These are phyloP conservation scores for Hylodesmum podocarpum DNA, from an alignment of 306 rosid genomes.

Conservation along the genomic window DNA sequence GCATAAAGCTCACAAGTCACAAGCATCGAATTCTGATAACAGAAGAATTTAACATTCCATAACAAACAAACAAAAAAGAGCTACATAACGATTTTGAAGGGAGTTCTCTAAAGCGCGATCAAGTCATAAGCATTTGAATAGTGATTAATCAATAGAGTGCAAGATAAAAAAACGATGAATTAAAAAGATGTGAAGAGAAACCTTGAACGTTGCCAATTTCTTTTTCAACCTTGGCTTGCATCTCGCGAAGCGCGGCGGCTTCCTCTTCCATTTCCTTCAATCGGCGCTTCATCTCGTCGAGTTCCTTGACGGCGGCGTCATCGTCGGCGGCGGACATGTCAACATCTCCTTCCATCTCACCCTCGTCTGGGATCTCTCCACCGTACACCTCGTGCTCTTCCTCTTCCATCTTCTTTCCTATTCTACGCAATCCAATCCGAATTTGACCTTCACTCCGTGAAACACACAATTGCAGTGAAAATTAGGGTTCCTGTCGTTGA, in stretches of 20 bases:
- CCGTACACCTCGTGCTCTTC: conserved; percentile 98
- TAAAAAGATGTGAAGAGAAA: conserved; percentile 12
- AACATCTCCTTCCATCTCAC: conserved; percentile 66
- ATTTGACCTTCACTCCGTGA: not conserved
- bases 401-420: conserved; percentile 60
- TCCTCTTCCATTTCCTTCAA: conserved; percentile 96
- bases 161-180: not conserved
- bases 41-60: not conserved
- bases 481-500: not conserved
- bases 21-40: not conserved
- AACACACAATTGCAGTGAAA: not conserved
- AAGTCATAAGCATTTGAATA: not conserved
- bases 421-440: not conserved
- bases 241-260: conserved; percentile 94
- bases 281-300: conserved; percentile 93
- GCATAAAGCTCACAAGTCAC: not conserved
- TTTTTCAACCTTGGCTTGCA: conserved; percentile 98
- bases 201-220: conserved; percentile 97
- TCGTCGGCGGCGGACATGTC: conserved; percentile 85
- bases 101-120: not conserved
- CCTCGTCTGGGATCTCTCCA: conserved; percentile 88
- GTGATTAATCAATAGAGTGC: not conserved
- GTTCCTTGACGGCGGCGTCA: conserved; percentile 83
- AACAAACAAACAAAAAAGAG: not conserved
- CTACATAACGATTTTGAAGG: not conserved